These are phyloP conservation scores for Iris macrosiphon DNA, from an alignment of 106 monocot genomes.

Conservation along the genomic window DNA sequence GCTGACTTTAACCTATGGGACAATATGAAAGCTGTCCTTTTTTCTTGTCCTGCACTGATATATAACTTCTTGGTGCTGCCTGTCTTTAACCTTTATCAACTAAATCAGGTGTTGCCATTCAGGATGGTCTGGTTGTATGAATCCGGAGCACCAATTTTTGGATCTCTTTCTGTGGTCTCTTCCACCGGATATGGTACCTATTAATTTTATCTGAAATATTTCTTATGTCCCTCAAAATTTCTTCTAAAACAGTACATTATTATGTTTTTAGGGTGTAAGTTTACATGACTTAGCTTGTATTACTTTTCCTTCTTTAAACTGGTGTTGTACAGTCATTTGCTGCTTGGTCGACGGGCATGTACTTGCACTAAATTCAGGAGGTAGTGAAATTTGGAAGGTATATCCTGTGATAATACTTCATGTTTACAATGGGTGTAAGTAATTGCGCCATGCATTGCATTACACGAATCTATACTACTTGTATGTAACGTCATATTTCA, in stretches of 20 bases:
- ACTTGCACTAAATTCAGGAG: slow-evolving; percentile 46
- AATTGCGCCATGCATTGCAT: too few species aligned
- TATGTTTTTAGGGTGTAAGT: neutral
- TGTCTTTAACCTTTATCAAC: neutral
- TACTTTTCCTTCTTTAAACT: neutral
- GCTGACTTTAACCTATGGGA: too few species aligned
- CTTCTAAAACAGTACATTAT: neutral
- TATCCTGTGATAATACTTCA: neutral
- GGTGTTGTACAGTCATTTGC: slow-evolving; percentile 51
- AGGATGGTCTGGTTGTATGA: slow-evolving; percentile 49
- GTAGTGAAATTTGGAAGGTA: slow-evolving; percentile 78
- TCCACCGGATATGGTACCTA: slow-evolving; percentile 56
- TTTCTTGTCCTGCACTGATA: neutral
- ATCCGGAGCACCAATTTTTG: slow-evolving; percentile 68
- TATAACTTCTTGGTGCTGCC: neutral
- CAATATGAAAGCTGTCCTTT: too few species aligned
- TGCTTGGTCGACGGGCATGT: slow-evolving; percentile 79
- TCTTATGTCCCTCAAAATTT: neutral
- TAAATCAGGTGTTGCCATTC: slow-evolving; percentile 33
- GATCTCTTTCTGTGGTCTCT: slow-evolving; percentile 48
- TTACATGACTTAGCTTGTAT: neutral
- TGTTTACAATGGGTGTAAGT: neutral
- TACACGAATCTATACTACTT: too few species aligned
- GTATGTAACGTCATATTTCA: too few species aligned
- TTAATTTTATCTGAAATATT: neutral